Percentiles rank a stretch among this genome's conserved stretches.
These are phyloP conservation scores for Kodamaea anthophila DNA, from an alignment of 1,139 yeast genomes.

Conservation along the genomic window DNA sequence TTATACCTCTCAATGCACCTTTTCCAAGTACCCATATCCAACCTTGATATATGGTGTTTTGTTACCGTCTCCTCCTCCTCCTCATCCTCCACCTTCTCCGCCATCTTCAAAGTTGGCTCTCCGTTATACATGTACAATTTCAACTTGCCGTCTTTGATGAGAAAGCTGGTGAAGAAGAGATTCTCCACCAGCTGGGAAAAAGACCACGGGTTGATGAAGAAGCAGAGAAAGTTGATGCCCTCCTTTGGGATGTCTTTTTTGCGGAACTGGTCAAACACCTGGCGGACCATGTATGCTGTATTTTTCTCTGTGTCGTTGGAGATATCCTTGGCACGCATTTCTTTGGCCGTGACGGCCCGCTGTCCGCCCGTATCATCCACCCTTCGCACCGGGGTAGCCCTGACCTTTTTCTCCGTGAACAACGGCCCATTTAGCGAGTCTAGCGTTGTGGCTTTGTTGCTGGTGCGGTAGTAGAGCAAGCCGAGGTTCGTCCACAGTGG, in stretches of 20 bases:
- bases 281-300: slow-evolving; percentile 56
- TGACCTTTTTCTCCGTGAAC: slow-evolving; percentile 51
- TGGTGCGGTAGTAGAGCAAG: slow-evolving; percentile 40
- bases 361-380: slow-evolving; percentile 36
- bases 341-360: slow-evolving; percentile 47
- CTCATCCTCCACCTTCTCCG: slow-evolving; percentile 11
- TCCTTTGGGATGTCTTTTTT: slow-evolving; percentile 20
- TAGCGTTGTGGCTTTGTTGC: slow-evolving; percentile 43
- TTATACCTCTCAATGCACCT: slow-evolving; percentile 42
- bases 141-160: slow-evolving; percentile 67
- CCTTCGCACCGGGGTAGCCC: slow-evolving; percentile 27
- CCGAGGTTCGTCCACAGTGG: slow-evolving; percentile 60
- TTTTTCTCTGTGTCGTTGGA: slow-evolving; percentile 44
- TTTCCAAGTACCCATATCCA: slow-evolving; percentile 64
- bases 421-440: slow-evolving; percentile 73
- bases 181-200: slow-evolving; percentile 80
- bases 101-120: slow-evolving; percentile 25
- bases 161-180: slow-evolving; percentile 73
- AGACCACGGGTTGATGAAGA: slow-evolving; percentile 68
- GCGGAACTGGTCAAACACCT: slow-evolving; percentile 35
- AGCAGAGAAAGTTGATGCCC: slow-evolving; percentile 55
- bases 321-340: slow-evolving; percentile 46
- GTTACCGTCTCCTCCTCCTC: slow-evolving; percentile 16
- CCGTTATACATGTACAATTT: slow-evolving; percentile 46
- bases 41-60: slow-evolving; percentile 64